phyloP scores from a whole-genome alignment of 2,329 filamentous ascomycete species.

The Huntiella moniliformis region DNA sequence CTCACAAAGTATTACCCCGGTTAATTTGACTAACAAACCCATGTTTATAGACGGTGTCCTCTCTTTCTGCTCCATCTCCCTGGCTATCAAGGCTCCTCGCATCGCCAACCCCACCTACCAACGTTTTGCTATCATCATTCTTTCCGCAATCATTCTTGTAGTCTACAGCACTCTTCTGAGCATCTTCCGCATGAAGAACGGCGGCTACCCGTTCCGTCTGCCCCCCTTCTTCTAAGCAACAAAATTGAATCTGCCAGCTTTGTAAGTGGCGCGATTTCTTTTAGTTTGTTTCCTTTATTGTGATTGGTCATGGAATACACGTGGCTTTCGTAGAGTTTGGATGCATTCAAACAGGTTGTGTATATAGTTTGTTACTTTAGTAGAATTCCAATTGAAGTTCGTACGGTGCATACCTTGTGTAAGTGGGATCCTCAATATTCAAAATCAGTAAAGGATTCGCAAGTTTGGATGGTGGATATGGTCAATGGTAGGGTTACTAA shows the following conservation, averaged over 20 bases:
- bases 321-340: no score
- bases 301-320: no score
- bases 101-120: slow-evolving; percentile 61
- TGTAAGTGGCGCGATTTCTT: no score
- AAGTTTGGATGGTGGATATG: no score
- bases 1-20: neutral
- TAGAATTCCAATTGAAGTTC: no score
- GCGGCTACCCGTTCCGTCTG: slow-evolving; percentile 81
- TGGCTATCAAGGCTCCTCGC: slow-evolving; percentile 82
- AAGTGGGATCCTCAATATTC: no score
- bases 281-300: neutral
- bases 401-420: no score
- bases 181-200: slow-evolving; percentile 87
- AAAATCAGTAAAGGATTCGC: no score
- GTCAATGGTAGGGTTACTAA: no score
- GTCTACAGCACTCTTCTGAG: slow-evolving; percentile 91
- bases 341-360: no score
- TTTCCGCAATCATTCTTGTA: slow-evolving; percentile 56
- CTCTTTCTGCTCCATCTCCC: slow-evolving; percentile 76
- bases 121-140: slow-evolving; percentile 62
- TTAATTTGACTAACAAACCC: neutral
- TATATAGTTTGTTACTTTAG: no score
- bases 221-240: slow-evolving; percentile 56
- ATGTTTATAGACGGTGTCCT: slow-evolving; percentile 49
- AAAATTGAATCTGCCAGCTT: no score